Evolutionary conservation across 371 early-diverging fungal species (phyloP).

Genomic region (Fennellomyces sp.): DNA sequence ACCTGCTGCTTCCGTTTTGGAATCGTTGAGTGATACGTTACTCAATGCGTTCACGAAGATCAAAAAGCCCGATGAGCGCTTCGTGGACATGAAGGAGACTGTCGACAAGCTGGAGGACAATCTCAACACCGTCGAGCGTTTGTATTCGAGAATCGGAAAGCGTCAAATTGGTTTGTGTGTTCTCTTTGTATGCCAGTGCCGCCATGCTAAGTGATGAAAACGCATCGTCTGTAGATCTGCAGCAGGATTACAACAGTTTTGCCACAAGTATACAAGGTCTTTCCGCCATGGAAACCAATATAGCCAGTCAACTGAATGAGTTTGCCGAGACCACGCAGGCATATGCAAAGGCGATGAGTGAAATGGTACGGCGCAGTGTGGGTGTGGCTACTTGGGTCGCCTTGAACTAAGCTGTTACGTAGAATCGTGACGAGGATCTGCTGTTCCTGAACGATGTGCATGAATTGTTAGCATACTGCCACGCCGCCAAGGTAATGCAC

Average conservation of each 20-base stretch:
- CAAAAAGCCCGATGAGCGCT: constrained; percentile 86
- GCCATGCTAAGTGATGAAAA: not conserved
- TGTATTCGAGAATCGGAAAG: constrained; percentile 79
- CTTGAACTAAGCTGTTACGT: constrained; percentile 25
- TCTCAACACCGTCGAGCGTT: constrained; percentile 74
- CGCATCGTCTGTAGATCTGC: constrained; percentile 59
- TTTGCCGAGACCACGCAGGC: constrained; percentile 73
- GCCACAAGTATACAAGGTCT: constrained; percentile 74
- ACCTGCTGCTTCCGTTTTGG: constrained; percentile 32
- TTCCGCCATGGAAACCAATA: constrained; percentile 83
- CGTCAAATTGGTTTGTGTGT: constrained; percentile 53
- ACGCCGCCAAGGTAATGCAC: constrained; percentile 75
- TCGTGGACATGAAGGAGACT: constrained; percentile 79
- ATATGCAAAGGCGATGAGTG: constrained; percentile 66
- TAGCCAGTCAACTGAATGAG: constrained; percentile 71
- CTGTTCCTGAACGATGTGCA: constrained; percentile 65
- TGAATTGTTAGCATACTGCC: constrained; percentile 88
- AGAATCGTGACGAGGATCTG: constrained; percentile 63
- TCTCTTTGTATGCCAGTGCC: not conserved
- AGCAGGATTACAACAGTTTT: constrained; percentile 79
- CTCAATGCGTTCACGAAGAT: constrained; percentile 91
- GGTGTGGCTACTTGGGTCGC: constrained; percentile 53
- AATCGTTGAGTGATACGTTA: constrained; percentile 69
- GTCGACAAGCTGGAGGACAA: constrained; percentile 86
- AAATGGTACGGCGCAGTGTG: constrained; percentile 62